Evolutionary conservation across 2,329 filamentous ascomycete species (phyloP).

Genomic region (Neonectria sp.): DNA sequence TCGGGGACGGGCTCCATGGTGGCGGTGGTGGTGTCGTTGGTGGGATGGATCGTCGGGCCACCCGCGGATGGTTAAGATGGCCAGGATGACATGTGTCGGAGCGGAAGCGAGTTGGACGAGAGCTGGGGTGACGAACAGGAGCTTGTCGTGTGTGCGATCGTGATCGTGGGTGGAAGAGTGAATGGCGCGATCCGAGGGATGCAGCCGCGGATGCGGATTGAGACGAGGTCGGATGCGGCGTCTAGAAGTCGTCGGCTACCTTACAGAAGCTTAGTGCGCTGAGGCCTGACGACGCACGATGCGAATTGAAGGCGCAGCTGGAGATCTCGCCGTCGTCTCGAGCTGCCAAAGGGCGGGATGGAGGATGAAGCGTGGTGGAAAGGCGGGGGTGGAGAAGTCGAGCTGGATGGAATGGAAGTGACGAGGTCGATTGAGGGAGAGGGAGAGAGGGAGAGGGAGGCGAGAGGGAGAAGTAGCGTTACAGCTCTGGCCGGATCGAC

Average conservation of each 20-base stretch:
- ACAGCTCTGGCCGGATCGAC: conserved; percentile 9
- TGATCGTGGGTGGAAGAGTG: neutral
- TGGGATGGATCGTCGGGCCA: conserved; percentile 41
- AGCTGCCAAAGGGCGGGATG: conserved; percentile 17
- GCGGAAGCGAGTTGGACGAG: conserved; percentile 1
- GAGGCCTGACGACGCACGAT: neutral
- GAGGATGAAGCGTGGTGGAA: conserved; percentile 14
- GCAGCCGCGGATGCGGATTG: neutral
- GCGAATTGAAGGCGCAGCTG: neutral
- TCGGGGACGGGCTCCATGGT: conserved; percentile 78
- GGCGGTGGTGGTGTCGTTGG: conserved; percentile 46
- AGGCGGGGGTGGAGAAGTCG: conserved; percentile 32
- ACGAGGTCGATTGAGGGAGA: conserved; percentile 19
- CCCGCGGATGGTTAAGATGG: conserved; percentile 42
- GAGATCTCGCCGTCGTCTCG: conserved; percentile 9
- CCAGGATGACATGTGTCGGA: conserved; percentile 45
- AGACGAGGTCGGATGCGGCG: neutral
- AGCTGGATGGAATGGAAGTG: conserved; percentile 9
- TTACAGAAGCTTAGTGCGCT: neutral
- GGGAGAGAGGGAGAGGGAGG: neutral
- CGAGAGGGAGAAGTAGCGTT: conserved; percentile 5
- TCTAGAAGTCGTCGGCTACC: neutral
- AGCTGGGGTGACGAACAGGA: conserved; percentile 6
- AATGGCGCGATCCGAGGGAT: neutral
- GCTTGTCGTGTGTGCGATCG: neutral